Percentiles rank a stretch among this genome's conserved stretches.
Evolutionary conservation across 2,329 filamentous ascomycete genomes (phyloP).

Genomic region (Penicillium sp.): DNA sequence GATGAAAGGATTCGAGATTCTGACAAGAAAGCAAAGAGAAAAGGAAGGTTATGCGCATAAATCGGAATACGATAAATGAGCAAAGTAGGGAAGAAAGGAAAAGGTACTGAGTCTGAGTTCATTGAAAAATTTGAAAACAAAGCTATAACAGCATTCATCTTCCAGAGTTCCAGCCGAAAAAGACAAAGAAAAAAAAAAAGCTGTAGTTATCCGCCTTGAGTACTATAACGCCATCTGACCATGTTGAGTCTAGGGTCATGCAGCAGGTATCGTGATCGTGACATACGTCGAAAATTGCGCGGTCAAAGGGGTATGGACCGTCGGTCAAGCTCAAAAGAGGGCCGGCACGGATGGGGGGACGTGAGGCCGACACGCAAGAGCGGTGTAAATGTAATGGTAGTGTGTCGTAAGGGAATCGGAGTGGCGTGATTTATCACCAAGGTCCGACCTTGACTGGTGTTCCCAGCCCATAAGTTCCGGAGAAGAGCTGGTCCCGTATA

Average conservation of each 20-base stretch:
- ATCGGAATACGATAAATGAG: constrained; percentile 1
- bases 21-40: background rate
- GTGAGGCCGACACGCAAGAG: constrained; percentile 10
- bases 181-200: constrained; percentile 11
- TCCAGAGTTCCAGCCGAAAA: constrained; percentile 3
- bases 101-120: constrained; percentile 1
- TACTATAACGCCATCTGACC: constrained; percentile 38
- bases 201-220: constrained; percentile 28
- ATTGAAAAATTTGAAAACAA: constrained; percentile 9
- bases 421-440: constrained; percentile 43
- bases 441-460: constrained; percentile 55
- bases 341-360: constrained; percentile 12
- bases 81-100: background rate
- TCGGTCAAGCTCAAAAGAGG: constrained; percentile 12
- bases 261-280: constrained; percentile 45
- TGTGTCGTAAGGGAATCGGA: constrained; percentile 6
- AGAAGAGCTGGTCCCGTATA: constrained; percentile 56
- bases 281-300: constrained; percentile 36
- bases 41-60: background rate
- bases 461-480: constrained; percentile 55
- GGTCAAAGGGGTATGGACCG: constrained; percentile 24
- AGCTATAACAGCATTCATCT: constrained; percentile 9
- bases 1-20: background rate
- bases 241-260: constrained; percentile 37
- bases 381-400: constrained; percentile 6